Evolutionary conservation across 164 flowering plant genomes (phyloP), one percentile per base, ranked within the genome.

Genomic region (Aristolochia contorta): DNA sequence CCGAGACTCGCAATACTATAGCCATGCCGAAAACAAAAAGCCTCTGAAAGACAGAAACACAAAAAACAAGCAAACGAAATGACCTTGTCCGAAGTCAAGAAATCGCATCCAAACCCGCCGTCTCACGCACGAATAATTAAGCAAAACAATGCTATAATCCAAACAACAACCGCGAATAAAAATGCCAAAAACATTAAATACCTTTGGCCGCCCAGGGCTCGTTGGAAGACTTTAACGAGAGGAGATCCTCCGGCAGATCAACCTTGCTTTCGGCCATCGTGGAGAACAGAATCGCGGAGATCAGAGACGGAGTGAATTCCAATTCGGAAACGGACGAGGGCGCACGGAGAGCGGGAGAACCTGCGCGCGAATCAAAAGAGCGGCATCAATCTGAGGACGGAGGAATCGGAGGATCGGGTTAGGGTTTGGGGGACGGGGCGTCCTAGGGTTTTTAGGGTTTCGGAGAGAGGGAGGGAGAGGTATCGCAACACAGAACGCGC

Each of bases 161-260:
- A 22, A 58, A 60, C 32, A 10, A 25, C 22, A 60, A 8, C 16
- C 10, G 16, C 60, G 9, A 57, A 16, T 50, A 21, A 15, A 12
- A 37, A 27, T 6, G 6, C 1, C 23, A 47, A 47, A 8, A 27
- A 30, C 53, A 19, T n/a, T 15, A 53, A 67, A 43, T 70, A 89
- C 93, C 91, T 75, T 77, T 80, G 49, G 77, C 21, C n/a, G 73
- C 47, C 77, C 76, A 73, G 5, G 76, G 66, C 23, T 76, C 81
- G 73, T 84, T 81, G 55, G 74, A 45, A 23, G 77, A 58, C 57
- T 80, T 83, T 37, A 79, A 64, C 43, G 76, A 63, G 59, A 83
- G 78, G 65, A 86, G 84, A 84, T 86, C 94, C 54, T 81, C 90
- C 12, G 94, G 84, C 16, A 86, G 82, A 81, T 82, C 80, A 67